Conservation (phyloP, 2,329 filamentous ascomycete genomes). For the Botrytis deweyae region DNA sequence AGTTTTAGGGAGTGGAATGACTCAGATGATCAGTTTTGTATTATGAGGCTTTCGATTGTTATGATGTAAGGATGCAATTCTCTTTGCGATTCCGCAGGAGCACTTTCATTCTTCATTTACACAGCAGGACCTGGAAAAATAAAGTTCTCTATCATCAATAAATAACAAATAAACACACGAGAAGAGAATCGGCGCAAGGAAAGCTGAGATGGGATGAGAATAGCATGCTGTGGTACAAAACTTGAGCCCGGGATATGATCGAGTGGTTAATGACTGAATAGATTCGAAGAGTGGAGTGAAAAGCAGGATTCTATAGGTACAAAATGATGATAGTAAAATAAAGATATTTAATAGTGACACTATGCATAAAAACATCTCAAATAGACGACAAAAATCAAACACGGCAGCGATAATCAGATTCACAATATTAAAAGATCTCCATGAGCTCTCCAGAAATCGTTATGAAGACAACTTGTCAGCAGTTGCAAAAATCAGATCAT, state of each 20-base stretch:
- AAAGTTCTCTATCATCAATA: not conserved
- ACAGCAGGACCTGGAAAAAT: too few species aligned
- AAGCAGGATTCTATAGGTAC: not conserved
- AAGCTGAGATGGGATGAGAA: too few species aligned
- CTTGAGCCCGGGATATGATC: too few species aligned
- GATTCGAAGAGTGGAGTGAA: not conserved
- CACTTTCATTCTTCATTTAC: too few species aligned
- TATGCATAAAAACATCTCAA: too few species aligned
- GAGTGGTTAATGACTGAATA: not conserved
- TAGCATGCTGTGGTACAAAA: too few species aligned
- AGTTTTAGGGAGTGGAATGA: not conserved
- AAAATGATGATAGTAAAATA: fast-evolving
- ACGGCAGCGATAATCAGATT: not conserved
- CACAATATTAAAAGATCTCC: too few species aligned
- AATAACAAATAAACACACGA: not conserved
- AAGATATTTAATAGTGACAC: not conserved
- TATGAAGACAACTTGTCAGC: fast-evolving
- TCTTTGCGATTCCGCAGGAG: too few species aligned
- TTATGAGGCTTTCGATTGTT: too few species aligned
- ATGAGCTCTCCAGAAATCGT: fast-evolving
- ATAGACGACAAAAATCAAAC: not conserved
- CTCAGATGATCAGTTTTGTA: fast-evolving
- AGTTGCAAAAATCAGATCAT: too few species aligned
- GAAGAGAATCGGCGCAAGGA: too few species aligned
- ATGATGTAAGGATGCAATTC: too few species aligned